Conservation (phyloP, 2,329 filamentous ascomycete species). For the Pseudocercospora vitis region DNA sequence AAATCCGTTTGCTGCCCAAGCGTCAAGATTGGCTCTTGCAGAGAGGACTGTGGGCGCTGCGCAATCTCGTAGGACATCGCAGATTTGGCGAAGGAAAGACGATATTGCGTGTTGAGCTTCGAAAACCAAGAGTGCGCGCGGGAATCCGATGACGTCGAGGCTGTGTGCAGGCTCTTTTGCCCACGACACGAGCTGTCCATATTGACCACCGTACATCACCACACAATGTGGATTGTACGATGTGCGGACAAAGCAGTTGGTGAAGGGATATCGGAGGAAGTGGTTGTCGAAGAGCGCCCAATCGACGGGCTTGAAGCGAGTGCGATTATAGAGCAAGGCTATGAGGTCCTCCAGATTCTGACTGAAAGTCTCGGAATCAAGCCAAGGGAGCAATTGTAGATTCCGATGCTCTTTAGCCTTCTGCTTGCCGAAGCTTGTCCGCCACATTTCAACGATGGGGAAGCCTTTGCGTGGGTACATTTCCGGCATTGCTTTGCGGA, state of each 20-base stretch:
- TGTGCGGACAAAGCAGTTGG: background rate
- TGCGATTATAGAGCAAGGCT: slow-evolving; percentile 20
- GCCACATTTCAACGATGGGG: background rate
- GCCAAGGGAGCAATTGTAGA: slow-evolving; percentile 17
- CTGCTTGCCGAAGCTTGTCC: too few species aligned
- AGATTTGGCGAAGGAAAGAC: slow-evolving; percentile 17
- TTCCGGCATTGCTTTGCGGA: slow-evolving; percentile 18
- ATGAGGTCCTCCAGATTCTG: slow-evolving; percentile 15
- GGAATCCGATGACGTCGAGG: slow-evolving; percentile 28
- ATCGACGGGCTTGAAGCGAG: slow-evolving; percentile 1
- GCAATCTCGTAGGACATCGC: slow-evolving; percentile 14
- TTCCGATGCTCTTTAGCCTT: background rate
- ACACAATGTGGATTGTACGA: slow-evolving; percentile 19
- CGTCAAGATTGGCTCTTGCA: too few species aligned
- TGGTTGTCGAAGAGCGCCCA: slow-evolving; percentile 23
- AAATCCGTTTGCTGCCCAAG: too few species aligned
- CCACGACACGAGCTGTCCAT: slow-evolving; percentile 24
- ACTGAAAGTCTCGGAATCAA: slow-evolving; percentile 17
- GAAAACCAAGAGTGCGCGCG: slow-evolving; percentile 24
- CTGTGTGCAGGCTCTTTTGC: slow-evolving; percentile 20
- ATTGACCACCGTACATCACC: slow-evolving; percentile 14
- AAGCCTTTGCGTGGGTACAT: slow-evolving; percentile 10
- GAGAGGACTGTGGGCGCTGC: background rate
- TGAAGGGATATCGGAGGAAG: slow-evolving; percentile 9
- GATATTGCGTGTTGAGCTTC: slow-evolving; percentile 27